Percentiles rank a stretch among this genome's conserved stretches.
Conservation (phyloP, 2,329 filamentous ascomycete species). For the Trichoderma pleuroti region DNA sequence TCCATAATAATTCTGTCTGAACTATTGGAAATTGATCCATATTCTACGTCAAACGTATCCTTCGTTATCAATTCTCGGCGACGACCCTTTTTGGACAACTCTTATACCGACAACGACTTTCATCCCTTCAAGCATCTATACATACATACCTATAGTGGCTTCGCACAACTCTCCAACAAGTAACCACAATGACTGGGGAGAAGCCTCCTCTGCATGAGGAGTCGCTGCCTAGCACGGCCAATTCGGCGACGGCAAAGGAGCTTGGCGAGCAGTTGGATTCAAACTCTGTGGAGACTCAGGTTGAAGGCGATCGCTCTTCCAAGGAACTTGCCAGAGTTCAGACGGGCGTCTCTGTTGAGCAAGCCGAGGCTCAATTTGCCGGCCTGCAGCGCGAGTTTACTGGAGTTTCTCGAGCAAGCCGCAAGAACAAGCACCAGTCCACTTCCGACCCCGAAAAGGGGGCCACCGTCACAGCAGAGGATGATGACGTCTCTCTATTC, state of each 20-base stretch:
- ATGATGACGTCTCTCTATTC: constrained; percentile 54
- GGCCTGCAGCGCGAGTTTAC: constrained; percentile 62
- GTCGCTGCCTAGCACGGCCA: neutral
- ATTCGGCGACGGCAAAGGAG: neutral
- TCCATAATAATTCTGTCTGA: neutral
- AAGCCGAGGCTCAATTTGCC: constrained; percentile 67
- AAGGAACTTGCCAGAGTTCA: constrained; percentile 13
- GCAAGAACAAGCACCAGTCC: constrained; percentile 26
- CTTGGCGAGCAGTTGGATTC: constrained; percentile 26
- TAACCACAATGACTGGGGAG: constrained; percentile 8
- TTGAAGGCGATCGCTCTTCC: constrained; percentile 24
- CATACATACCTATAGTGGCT: neutral
- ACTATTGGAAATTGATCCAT: neutral
- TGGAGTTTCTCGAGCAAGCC: constrained; percentile 52
- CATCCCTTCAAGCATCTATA: neutral
- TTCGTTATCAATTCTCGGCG: neutral
- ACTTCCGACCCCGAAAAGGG: constrained; percentile 58
- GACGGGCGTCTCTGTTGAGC: constrained; percentile 59
- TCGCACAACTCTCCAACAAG: neutral
- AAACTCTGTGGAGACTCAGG: constrained; percentile 25
- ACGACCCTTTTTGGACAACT: neutral
- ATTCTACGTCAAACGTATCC: neutral
- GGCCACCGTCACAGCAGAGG: constrained; percentile 33
- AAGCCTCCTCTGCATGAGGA: constrained; percentile 2
- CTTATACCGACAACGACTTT: neutral